These are phyloP conservation scores for Silybum marianum DNA, from an alignment of 129 eudicot genomes.

Conservation along the genomic window DNA sequence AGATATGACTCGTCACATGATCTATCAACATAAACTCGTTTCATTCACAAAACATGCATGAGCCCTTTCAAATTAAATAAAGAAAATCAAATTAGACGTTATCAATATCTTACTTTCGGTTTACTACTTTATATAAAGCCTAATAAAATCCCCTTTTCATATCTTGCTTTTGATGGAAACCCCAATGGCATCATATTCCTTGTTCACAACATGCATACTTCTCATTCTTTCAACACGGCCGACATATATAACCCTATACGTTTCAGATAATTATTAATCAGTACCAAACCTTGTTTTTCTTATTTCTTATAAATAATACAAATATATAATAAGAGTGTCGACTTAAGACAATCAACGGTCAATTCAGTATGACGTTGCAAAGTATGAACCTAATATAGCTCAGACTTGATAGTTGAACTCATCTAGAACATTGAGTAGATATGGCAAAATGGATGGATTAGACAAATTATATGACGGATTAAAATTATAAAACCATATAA, in stretches of 20 bases:
- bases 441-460: too few species aligned
- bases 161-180: background rate
- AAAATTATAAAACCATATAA: too few species aligned
- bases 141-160: background rate
- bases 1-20: background rate
- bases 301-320: background rate
- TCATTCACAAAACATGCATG: too few species aligned
- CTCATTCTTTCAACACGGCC: background rate
- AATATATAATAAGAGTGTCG: background rate
- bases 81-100: background rate
- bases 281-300: background rate
- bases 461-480: too few species aligned
- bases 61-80: background rate
- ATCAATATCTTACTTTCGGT: background rate
- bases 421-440: too few species aligned
- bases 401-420: too few species aligned
- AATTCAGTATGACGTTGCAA: too few species aligned
- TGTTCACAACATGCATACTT: background rate
- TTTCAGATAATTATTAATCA: background rate
- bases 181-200: background rate
- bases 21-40: background rate
- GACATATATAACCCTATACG: background rate
- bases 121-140: background rate
- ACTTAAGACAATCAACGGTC: too few species aligned
- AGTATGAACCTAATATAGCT: too few species aligned